Conservation (phyloP, 345 rosid species). For the Draba incana region DNA sequence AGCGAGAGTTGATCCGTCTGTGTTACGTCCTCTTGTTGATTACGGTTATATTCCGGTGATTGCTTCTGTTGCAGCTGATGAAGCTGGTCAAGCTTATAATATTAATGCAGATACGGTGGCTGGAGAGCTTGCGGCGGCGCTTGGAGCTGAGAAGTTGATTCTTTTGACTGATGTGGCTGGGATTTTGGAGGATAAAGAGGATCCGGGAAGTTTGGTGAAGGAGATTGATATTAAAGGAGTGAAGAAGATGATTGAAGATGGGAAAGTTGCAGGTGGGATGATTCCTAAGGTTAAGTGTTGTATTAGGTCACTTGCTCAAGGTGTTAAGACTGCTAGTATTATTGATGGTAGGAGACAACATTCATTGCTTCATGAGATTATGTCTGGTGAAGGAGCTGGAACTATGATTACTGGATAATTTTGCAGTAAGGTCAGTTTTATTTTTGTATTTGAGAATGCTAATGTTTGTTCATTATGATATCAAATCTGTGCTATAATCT, state of each 20-base stretch:
- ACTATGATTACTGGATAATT: conserved; percentile 83
- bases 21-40: conserved; percentile 59
- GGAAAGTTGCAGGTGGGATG: conserved; percentile 89
- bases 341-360: conserved; percentile 86
- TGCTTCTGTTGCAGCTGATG: conserved; percentile 89
- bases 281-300: conserved; percentile 93
- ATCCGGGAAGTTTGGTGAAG: conserved; percentile 74
- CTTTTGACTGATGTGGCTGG: conserved; percentile 89
- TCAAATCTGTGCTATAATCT: not conserved
- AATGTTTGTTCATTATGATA: conserved; percentile 10
- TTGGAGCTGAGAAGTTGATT: conserved; percentile 90
- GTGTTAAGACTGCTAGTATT: conserved; percentile 88
- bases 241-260: conserved; percentile 73
- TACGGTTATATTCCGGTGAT: conserved; percentile 82
- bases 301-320: conserved; percentile 80
- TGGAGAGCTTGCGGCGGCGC: conserved; percentile 90
- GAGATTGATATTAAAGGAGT: conserved; percentile 86
- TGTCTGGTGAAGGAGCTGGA: conserved; percentile 95
- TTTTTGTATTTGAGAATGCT: conserved; percentile 12
- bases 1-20: conserved; percentile 61
- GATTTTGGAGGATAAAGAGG: conserved; percentile 61
- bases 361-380: conserved; percentile 81
- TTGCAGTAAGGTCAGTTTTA: not conserved
- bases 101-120: conserved; percentile 96
- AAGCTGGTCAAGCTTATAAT: conserved; percentile 72